Conservation (phyloP, 2,329 filamentous ascomycete genomes). For the Myriosclerotinia scirpicola region DNA sequence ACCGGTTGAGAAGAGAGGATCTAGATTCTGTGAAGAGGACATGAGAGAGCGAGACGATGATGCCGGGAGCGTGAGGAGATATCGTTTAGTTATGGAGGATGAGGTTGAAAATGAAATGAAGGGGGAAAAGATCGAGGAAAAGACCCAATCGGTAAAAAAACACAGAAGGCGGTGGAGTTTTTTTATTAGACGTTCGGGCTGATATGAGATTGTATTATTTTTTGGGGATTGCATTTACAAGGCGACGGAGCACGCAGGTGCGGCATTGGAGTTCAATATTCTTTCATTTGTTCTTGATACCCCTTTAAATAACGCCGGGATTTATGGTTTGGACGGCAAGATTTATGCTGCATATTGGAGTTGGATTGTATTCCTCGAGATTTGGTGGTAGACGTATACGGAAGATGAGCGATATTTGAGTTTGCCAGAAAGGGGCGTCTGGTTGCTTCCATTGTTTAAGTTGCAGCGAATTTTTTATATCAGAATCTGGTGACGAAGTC, state of each 20-base stretch:
- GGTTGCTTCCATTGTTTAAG: neutral
- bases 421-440: neutral
- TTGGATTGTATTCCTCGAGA: neutral
- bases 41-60: conserved; percentile 42
- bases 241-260: neutral
- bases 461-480: neutral
- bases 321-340: neutral
- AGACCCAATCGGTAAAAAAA: neutral
- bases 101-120: conserved; percentile 13
- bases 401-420: neutral
- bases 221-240: neutral
- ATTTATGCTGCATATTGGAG: conserved; percentile 6
- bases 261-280: neutral
- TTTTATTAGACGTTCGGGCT: neutral
- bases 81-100: conserved; percentile 50
- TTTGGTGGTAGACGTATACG: neutral
- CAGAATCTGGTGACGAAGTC: neutral
- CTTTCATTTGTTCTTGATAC: conserved; percentile 19
- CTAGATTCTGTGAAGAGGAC: conserved; percentile 53
- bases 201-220: neutral
- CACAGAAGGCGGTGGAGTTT: conserved; percentile 15
- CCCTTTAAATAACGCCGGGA: neutral
- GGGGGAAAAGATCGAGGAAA: neutral
- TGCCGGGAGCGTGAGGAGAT: conserved; percentile 61
- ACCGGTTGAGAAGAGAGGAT: conserved; percentile 51